phyloP scores from a whole-genome alignment of 805 yeast species.

The Cyberlindnera petersonii region DNA sequence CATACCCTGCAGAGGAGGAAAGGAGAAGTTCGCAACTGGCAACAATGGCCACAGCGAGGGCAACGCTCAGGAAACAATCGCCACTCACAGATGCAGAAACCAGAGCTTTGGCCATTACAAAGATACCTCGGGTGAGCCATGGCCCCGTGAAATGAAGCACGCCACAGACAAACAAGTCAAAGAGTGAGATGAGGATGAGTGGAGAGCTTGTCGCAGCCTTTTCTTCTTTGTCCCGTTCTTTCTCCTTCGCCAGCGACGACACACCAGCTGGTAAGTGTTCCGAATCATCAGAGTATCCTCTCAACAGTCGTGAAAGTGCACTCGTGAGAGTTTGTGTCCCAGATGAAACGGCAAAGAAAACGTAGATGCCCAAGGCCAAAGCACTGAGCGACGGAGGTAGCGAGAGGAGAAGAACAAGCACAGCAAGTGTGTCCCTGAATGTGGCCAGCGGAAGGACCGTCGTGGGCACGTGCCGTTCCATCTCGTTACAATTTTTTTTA shows the following conservation, averaged over 20 bases:
- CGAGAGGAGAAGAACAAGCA: slow-evolving; percentile 22
- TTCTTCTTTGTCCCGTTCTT: slow-evolving; percentile 5
- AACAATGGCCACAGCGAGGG: slow-evolving; percentile 11
- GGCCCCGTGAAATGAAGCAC: slow-evolving; percentile 23
- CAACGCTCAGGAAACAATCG: slow-evolving; percentile 10
- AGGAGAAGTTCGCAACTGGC: slow-evolving; percentile 14
- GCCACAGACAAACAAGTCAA: slow-evolving; percentile 19
- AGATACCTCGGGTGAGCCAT: slow-evolving; percentile 19
- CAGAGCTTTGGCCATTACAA: slow-evolving; percentile 25
- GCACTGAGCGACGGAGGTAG: slow-evolving; percentile 24
- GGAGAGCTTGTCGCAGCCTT: slow-evolving; percentile 10
- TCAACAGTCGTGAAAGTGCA: slow-evolving; percentile 6
- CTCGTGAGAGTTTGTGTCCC: slow-evolving; percentile 6
- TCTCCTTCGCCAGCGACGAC: slow-evolving; percentile 4
- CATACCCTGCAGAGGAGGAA: slow-evolving; percentile 7
- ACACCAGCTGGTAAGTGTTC: not conserved
- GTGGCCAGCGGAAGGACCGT: slow-evolving; percentile 22
- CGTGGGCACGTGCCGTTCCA: slow-evolving; percentile 5
- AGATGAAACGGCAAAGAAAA: slow-evolving; percentile 8
- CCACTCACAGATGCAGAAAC: slow-evolving; percentile 23
- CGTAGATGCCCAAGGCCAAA: slow-evolving; percentile 13
- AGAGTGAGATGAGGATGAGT: slow-evolving; percentile 15
- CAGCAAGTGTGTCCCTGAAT: slow-evolving; percentile 24
- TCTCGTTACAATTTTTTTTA: not conserved
- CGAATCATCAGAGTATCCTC: slow-evolving; percentile 1